Conservation (phyloP, 306 rosid species). For the Carpinus viminea region DNA sequence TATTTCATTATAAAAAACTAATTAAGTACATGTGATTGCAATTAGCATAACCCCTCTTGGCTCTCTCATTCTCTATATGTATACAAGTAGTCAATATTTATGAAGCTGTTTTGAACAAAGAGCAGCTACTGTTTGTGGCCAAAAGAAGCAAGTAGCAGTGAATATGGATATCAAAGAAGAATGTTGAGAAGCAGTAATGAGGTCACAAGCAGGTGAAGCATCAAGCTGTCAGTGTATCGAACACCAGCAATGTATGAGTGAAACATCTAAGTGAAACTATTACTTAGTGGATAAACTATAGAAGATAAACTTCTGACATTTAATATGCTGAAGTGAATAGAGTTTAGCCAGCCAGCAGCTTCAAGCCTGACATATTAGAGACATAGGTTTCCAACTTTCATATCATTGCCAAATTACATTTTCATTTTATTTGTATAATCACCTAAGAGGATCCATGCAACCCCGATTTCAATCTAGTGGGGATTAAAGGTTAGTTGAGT, state of each 20-base stretch:
- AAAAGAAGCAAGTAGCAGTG: conserved; percentile 8
- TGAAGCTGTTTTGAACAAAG: background rate
- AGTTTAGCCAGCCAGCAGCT: background rate
- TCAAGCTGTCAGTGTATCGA: conserved; percentile 27
- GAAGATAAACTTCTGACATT: background rate
- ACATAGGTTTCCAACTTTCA: background rate
- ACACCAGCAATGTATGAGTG: conserved; percentile 7
- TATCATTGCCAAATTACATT: no score
- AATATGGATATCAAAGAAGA: conserved; percentile 16
- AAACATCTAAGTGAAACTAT: background rate
- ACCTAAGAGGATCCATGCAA: background rate
- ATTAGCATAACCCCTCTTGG: background rate
- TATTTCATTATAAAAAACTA: background rate
- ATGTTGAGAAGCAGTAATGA: conserved; percentile 19
- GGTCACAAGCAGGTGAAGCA: conserved; percentile 34
- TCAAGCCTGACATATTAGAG: background rate
- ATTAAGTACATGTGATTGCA: background rate
- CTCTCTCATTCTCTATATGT: background rate
- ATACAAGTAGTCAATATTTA: background rate
- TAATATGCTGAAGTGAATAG: background rate
- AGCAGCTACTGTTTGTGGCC: background rate
- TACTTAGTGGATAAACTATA: background rate
- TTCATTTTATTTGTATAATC: no score
- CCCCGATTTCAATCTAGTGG: background rate
- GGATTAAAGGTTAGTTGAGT: background rate